A percentile compares a stretch with the other conserved stretches of the same genome.
Conservation (phyloP, 2,329 filamentous ascomycete species). For the Fusarium anthophilum region DNA sequence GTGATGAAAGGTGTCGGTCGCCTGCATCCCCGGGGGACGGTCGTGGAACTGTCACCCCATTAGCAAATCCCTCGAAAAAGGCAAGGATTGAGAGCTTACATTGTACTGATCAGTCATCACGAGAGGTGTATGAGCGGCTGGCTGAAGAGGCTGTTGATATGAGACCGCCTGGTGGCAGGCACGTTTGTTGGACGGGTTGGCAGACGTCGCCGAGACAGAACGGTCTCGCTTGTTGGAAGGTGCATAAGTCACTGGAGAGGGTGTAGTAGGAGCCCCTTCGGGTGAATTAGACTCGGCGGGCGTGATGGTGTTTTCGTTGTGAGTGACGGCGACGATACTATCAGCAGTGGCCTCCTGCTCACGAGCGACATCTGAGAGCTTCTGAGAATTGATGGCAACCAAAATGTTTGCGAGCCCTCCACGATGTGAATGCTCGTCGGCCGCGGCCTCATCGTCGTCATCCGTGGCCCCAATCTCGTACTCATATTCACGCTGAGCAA, state of each 20-base stretch:
- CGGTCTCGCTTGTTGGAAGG: neutral
- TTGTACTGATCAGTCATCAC: neutral
- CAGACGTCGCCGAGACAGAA: neutral
- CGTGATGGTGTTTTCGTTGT: neutral
- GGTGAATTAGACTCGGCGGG: neutral
- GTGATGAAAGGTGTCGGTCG: neutral
- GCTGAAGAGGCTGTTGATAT: neutral
- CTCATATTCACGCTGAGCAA: neutral
- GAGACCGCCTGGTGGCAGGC: neutral
- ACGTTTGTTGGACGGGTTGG: neutral
- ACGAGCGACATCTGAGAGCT: neutral
- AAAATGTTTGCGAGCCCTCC: neutral
- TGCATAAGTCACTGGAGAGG: no score
- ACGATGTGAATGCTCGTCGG: neutral
- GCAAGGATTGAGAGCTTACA: neutral
- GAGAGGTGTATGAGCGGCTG: neutral
- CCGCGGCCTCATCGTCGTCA: neutral
- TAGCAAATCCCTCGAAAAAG: neutral
- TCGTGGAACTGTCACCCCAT: neutral
- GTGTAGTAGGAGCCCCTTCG: neutral
- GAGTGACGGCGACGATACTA: neutral
- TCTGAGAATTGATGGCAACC: neutral
- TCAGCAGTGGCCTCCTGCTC: neutral
- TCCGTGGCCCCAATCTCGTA: neutral
- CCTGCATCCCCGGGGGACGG: neutral